Conservation (phyloP, 2,329 filamentous ascomycete genomes). For the Fusarium nurragi region DNA sequence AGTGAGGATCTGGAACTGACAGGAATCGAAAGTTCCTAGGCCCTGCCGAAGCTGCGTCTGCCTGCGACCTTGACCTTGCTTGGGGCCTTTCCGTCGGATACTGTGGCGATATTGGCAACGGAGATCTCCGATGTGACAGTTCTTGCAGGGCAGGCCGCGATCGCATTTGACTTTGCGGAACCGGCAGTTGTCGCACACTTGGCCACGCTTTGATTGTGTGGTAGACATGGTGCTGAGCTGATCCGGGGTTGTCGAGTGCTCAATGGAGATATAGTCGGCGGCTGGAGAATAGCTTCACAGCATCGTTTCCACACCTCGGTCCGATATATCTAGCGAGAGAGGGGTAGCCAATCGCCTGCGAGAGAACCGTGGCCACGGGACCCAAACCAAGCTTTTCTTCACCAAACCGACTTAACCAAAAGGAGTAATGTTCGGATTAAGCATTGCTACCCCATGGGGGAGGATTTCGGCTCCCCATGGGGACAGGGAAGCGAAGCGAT, state of each 20-base stretch:
- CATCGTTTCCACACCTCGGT: slow-evolving; percentile 14
- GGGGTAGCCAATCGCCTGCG: not conserved
- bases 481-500: slow-evolving; percentile 6
- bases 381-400: not conserved
- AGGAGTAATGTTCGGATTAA: slow-evolving; percentile 36
- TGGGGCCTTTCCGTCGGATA: slow-evolving; percentile 45
- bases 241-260: not conserved
- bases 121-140: slow-evolving; percentile 42
- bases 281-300: not conserved
- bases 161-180: slow-evolving; percentile 50
- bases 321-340: slow-evolving; percentile 16
- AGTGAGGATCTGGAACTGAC: slow-evolving; percentile 39
- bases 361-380: no score
- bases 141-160: slow-evolving; percentile 45
- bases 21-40: slow-evolving; percentile 4
- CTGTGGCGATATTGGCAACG: slow-evolving; percentile 46
- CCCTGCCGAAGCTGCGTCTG: slow-evolving; percentile 45
- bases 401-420: slow-evolving; percentile 8
- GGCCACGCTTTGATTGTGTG: slow-evolving; percentile 16
- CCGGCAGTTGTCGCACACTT: slow-evolving; percentile 47
- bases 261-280: slow-evolving; percentile 33
- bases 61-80: slow-evolving; percentile 44
- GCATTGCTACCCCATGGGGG: no score
- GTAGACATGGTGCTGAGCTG: slow-evolving; percentile 8
- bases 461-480: slow-evolving; percentile 5